A percentile compares a stretch with the other conserved stretches of the same genome.
Conservation (phyloP, 2,329 filamentous ascomycete genomes). For the Emergomyces pasteurianus region DNA sequence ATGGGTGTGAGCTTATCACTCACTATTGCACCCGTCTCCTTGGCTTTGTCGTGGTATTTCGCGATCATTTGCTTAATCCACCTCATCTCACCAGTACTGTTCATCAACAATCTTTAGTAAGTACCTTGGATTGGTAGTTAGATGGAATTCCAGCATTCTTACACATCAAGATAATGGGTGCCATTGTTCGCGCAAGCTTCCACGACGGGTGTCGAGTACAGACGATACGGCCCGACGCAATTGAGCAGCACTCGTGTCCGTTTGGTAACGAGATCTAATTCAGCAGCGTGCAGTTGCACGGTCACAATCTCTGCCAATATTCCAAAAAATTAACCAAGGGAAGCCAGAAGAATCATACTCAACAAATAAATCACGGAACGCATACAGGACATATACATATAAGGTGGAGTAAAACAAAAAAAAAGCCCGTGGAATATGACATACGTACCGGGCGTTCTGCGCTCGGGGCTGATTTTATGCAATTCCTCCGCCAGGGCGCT, state of each 20-base stretch:
- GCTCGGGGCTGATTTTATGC: conserved; percentile 55
- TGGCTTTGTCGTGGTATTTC: conserved; percentile 49
- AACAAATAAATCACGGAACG: too few species aligned
- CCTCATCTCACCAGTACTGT: conserved; percentile 49
- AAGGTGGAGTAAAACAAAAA: too few species aligned
- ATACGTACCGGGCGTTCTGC: conserved; percentile 54
- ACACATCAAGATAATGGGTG: conserved; percentile 56
- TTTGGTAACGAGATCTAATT: conserved; percentile 40
- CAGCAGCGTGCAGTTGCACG: conserved; percentile 36
- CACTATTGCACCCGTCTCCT: conserved; percentile 48
- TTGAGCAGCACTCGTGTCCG: conserved; percentile 49
- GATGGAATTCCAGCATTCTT: conserved; percentile 10
- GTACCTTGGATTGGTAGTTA: background rate
- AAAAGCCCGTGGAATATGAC: conserved; percentile 10
- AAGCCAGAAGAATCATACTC: background rate
- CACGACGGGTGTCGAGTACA: conserved; percentile 52
- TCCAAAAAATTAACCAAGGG: background rate
- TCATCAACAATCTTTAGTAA: background rate
- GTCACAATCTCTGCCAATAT: conserved; percentile 31
- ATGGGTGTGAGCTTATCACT: conserved; percentile 12
- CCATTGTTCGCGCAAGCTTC: conserved; percentile 53
- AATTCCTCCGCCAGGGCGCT: conserved; percentile 55
- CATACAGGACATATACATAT: too few species aligned
- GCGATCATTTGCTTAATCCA: conserved; percentile 52
- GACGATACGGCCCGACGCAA: conserved; percentile 51